phyloP scores from a whole-genome alignment of 2,329 filamentous ascomycete species.

The Aspergillus glaucus region DNA sequence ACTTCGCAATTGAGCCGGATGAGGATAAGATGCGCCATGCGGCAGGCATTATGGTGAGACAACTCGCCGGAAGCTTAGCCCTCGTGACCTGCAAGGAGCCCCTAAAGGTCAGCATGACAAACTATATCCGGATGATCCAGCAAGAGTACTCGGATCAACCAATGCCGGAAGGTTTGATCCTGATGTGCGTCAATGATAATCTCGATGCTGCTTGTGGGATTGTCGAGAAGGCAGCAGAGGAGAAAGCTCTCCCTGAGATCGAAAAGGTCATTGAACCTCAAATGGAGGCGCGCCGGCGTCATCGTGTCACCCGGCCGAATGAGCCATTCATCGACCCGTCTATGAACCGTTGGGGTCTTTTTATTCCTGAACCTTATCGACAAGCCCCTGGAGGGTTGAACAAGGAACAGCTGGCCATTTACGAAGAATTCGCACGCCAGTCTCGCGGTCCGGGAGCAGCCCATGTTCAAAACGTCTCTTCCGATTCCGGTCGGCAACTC shows the following conservation, averaged over 20 bases:
- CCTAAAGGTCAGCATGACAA: slow-evolving; percentile 90
- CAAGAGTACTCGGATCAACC: slow-evolving; percentile 59
- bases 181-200: slow-evolving; percentile 99
- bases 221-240: slow-evolving; percentile 92
- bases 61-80: slow-evolving; percentile 85
- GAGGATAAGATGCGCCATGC: slow-evolving; percentile 79
- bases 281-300: slow-evolving; percentile 68
- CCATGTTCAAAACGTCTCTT: slow-evolving; percentile 51
- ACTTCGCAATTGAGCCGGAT: slow-evolving; percentile 89
- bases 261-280: slow-evolving; percentile 85
- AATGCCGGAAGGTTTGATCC: slow-evolving; percentile 86
- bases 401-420: slow-evolving; percentile 87
- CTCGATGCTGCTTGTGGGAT: slow-evolving; percentile 87
- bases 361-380: slow-evolving; percentile 89
- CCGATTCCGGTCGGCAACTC: slow-evolving; percentile 55
- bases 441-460: slow-evolving; percentile 57
- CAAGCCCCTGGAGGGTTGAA: slow-evolving; percentile 78
- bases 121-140: slow-evolving; percentile 87
- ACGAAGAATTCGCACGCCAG: slow-evolving; percentile 90
- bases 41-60: slow-evolving; percentile 89
- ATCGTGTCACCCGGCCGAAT: slow-evolving; percentile 67
- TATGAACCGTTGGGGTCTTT: slow-evolving; percentile 85
- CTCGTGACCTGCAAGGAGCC: slow-evolving; percentile 98
- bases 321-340: slow-evolving; percentile 77
- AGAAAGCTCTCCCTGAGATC: slow-evolving; percentile 87